These are phyloP conservation scores for Coemansia sp. DNA, from an alignment of 192 early-diverging fungal genomes.

Conservation along the genomic window DNA sequence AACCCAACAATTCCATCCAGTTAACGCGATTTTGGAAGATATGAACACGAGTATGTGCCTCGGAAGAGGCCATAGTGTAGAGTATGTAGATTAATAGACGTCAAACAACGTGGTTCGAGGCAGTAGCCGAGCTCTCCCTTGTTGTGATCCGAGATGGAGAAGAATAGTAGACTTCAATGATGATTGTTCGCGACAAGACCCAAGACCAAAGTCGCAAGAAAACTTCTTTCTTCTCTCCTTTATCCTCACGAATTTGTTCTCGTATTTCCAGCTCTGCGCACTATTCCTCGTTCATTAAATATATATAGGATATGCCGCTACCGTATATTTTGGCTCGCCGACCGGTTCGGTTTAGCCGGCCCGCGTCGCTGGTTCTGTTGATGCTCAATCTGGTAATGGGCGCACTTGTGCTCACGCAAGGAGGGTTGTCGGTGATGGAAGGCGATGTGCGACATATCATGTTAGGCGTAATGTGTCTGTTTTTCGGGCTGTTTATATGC, in stretches of 20 bases:
- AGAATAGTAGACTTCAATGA: background rate
- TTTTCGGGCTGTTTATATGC: conserved; percentile 17
- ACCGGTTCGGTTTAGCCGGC: conserved; percentile 20
- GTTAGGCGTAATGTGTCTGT: conserved; percentile 34
- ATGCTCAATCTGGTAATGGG: conserved; percentile 21
- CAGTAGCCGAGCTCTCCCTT: background rate
- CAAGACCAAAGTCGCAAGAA: background rate
- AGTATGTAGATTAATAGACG: background rate
- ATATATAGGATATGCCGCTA: conserved; percentile 21
- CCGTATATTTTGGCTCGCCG: conserved; percentile 47
- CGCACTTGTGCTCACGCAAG: conserved; percentile 32
- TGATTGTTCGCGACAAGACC: conserved; percentile 5
- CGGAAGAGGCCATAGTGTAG: no score
- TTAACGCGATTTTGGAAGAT: no score
- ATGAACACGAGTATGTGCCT: no score
- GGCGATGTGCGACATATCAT: conserved; percentile 46
- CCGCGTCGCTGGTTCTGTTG: conserved; percentile 22
- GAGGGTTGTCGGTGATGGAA: conserved; percentile 26
- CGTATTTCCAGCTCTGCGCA: background rate
- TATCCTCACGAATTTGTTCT: background rate
- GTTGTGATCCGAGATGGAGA: conserved; percentile 8
- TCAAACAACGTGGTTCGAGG: background rate
- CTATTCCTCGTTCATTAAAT: no score
- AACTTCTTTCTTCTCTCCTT: background rate
- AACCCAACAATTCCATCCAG: no score